These are phyloP conservation scores for Colletotrichum higginsianum DNA, from an alignment of 2,329 filamentous ascomycete species.

Conservation along the genomic window DNA sequence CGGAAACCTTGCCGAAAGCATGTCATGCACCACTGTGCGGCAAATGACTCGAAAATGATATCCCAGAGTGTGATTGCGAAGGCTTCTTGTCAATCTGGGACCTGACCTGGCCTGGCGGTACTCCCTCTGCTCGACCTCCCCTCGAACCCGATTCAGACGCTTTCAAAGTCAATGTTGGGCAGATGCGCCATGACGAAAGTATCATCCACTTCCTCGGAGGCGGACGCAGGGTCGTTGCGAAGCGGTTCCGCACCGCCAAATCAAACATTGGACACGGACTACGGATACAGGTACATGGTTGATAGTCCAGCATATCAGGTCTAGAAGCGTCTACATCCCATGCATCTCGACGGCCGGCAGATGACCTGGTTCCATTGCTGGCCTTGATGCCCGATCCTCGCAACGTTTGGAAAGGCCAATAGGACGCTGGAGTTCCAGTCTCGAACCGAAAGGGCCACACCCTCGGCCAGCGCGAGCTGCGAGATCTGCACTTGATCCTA, in stretches of 20 bases:
- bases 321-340: conserved; percentile 12
- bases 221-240: neutral
- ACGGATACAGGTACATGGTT: neutral
- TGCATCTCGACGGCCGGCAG: conserved; percentile 21
- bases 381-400: conserved; percentile 7
- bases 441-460: conserved; percentile 24
- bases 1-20: conserved; percentile 27
- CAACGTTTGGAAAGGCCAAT: conserved; percentile 10
- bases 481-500: conserved; percentile 34
- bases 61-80: neutral
- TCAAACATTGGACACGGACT: conserved; percentile 18
- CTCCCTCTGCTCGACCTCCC: neutral
- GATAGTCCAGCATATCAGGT: conserved; percentile 19
- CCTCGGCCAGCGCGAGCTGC: conserved; percentile 23
- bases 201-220: neutral
- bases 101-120: neutral
- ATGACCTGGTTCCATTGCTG: conserved; percentile 29
- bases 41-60: conserved; percentile 11
- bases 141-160: neutral
- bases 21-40: neutral
- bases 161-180: neutral
- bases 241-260: conserved; percentile 5
- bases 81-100: neutral
- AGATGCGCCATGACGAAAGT: neutral
- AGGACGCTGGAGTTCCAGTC: conserved; percentile 10